These are phyloP conservation scores for Gentiana straminea DNA, from an alignment of 257 asterid species.

Conservation along the genomic window DNA sequence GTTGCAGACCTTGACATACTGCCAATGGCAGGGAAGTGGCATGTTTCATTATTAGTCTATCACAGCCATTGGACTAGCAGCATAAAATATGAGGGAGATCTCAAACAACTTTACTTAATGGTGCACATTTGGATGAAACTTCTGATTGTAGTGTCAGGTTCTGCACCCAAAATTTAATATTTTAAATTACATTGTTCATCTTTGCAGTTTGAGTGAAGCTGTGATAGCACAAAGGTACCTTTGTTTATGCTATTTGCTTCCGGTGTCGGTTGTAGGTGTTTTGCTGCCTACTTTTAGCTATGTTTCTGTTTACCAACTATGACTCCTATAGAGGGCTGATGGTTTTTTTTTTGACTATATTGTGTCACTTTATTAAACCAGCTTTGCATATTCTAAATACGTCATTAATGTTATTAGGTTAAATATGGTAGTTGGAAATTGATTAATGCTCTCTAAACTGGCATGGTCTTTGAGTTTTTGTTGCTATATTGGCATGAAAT, in stretches of 20 bases:
- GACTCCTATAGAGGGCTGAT: not conserved
- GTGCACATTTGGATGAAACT: constrained; percentile 20
- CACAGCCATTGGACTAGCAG: constrained; percentile 6
- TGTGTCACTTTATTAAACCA: too few species aligned
- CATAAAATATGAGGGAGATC: constrained; percentile 16
- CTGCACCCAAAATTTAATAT: constrained; percentile 31
- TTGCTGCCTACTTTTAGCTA: constrained; percentile 14
- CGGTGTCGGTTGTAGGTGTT: constrained; percentile 23
- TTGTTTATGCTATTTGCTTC: constrained; percentile 16
- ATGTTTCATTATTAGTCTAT: constrained; percentile 9
- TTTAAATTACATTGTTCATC: constrained; percentile 21
- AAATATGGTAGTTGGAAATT: too few species aligned
- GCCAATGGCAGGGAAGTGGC: constrained; percentile 2
- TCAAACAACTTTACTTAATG: constrained; percentile 34
- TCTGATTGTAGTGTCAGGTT: constrained; percentile 53
- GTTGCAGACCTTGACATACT: too few species aligned
- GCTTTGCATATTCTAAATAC: too few species aligned
- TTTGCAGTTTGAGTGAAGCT: constrained; percentile 35
- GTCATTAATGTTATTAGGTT: too few species aligned
- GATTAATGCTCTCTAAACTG: too few species aligned
- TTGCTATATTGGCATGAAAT: too few species aligned
- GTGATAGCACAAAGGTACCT: constrained; percentile 19
- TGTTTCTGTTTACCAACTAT: constrained; percentile 16
- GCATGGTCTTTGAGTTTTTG: too few species aligned
- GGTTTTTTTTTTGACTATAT: too few species aligned